These are phyloP conservation scores for Ceratobasidium sp. DNA, from an alignment of 1,284 basidiomycete genomes.

Conservation along the genomic window DNA sequence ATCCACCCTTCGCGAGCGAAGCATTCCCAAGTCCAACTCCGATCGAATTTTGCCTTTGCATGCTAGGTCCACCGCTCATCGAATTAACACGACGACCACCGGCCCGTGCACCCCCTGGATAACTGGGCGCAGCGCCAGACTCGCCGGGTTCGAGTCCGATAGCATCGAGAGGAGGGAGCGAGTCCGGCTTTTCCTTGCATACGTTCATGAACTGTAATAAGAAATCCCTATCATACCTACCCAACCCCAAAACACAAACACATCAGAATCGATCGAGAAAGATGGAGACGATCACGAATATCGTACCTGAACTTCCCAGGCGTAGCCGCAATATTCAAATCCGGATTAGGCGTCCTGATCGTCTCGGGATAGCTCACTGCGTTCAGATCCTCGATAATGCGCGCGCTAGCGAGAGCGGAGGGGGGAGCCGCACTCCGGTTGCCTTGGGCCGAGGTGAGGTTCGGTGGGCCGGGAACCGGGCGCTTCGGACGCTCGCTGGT, in stretches of 20 bases:
- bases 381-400: conserved; percentile 85
- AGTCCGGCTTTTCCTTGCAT: background rate
- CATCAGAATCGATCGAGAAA: background rate
- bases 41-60: conserved; percentile 63
- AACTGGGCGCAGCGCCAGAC: conserved; percentile 52
- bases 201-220: conserved; percentile 13
- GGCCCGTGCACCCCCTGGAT: conserved; percentile 39
- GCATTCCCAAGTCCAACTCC: conserved; percentile 66
- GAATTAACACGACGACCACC: conserved; percentile 42
- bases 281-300: background rate
- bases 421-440: conserved; percentile 60
- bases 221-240: conserved; percentile 5
- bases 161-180: background rate
- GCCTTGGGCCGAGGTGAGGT: conserved; percentile 11
- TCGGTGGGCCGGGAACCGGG: conserved; percentile 1
- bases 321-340: conserved; percentile 85
- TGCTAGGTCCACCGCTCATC: conserved; percentile 1
- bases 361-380: conserved; percentile 86
- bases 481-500: conserved; percentile 51
- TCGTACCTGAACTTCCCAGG: conserved; percentile 87
- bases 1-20: conserved; percentile 52
- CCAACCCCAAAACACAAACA: background rate
- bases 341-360: conserved; percentile 84
- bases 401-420: conserved; percentile 80
- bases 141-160: background rate